These are phyloP conservation scores for Epichloe sibirici DNA, from an alignment of 2,329 filamentous ascomycete species.

Conservation along the genomic window DNA sequence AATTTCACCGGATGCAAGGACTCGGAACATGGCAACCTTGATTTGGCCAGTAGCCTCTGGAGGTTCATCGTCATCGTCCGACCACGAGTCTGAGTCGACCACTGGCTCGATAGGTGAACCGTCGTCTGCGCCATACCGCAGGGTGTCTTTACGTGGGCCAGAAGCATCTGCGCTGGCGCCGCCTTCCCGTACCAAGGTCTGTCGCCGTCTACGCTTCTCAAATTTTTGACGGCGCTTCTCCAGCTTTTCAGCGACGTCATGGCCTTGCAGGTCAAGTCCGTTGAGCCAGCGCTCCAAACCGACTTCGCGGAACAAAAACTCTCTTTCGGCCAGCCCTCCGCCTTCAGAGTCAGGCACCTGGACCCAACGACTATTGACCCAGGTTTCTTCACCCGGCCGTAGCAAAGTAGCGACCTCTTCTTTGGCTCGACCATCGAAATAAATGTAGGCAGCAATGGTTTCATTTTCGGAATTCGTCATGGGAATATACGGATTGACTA, in stretches of 20 bases:
- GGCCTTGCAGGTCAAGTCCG: conserved; percentile 85
- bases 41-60: conserved; percentile 95
- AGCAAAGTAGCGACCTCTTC: conserved; percentile 94
- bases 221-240: conserved; percentile 80
- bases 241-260: conserved; percentile 78
- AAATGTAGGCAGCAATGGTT: conserved; percentile 96
- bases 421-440: conserved; percentile 90
- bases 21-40: conserved; percentile 92
- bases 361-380: conserved; percentile 98
- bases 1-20: conserved; percentile 90
- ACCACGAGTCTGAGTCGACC: conserved; percentile 59
- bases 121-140: conserved; percentile 71
- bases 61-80: conserved; percentile 72
- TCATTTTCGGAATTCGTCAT: conserved; percentile 90
- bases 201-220: conserved; percentile 53
- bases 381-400: conserved; percentile 88
- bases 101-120: conserved; percentile 60
- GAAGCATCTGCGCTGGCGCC: conserved; percentile 22
- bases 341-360: conserved; percentile 84
- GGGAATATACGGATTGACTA: conserved; percentile 78
- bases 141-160: conserved; percentile 38
- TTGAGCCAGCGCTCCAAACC: conserved; percentile 94
- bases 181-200: conserved; percentile 35
- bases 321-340: conserved; percentile 85
- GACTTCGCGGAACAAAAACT: conserved; percentile 95